Conservation (phyloP, 768 basidiomycete genomes). For the Porpolomopsis calyptriformis region DNA sequence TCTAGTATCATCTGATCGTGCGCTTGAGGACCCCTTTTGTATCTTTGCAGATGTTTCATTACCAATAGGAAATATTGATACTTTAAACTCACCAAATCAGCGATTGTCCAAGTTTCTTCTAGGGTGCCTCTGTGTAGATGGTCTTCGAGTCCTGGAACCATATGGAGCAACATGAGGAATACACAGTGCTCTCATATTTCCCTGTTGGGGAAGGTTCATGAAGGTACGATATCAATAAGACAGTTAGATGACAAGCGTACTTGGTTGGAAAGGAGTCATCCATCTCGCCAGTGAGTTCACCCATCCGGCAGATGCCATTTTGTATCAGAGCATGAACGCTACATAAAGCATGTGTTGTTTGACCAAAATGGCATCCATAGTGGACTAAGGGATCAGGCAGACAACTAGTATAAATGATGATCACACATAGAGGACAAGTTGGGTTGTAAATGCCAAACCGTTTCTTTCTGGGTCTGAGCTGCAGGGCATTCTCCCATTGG, state of each 20-base stretch:
- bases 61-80: background rate
- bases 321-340: slow-evolving; percentile 11
- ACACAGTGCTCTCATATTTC: slow-evolving; percentile 1
- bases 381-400: slow-evolving; percentile 11
- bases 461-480: slow-evolving; percentile 1
- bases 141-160: slow-evolving; percentile 7
- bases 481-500: slow-evolving; percentile 1
- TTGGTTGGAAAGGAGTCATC: background rate
- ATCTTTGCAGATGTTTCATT: background rate
- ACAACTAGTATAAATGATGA: slow-evolving; percentile 4
- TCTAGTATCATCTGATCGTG: slow-evolving; percentile 7
- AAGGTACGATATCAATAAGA: background rate
- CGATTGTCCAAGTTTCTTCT: background rate
- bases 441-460: background rate
- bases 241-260: background rate
- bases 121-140: slow-evolving; percentile 1
- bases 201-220: background rate
- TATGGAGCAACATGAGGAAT: slow-evolving; percentile 7
- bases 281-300: background rate
- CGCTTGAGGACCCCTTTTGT: slow-evolving; percentile 9
- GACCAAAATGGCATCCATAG: slow-evolving; percentile 14
- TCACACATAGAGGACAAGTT: background rate
- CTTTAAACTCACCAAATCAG: slow-evolving; percentile 1
- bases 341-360: slow-evolving; percentile 10
- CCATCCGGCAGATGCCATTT: slow-evolving; percentile 7